Conservation (phyloP, 352 stramenopile genomes). For the Phytophthora sansomeana region DNA sequence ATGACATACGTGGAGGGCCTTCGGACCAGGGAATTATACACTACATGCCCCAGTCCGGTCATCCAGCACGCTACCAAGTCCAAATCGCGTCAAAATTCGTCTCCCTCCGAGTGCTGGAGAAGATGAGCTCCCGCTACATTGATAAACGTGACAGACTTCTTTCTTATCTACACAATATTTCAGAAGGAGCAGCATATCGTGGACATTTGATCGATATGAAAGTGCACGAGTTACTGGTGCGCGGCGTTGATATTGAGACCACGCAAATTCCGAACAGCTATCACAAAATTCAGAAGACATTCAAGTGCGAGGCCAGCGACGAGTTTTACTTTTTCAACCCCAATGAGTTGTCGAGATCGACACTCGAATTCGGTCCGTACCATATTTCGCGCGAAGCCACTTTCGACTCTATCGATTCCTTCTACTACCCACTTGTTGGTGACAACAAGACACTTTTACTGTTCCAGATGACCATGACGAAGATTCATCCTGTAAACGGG, state of each 20-base stretch:
- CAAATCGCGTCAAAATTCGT: slow-evolving; percentile 6
- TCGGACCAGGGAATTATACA: neutral
- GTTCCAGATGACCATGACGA: slow-evolving; percentile 11
- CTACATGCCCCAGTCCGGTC: neutral
- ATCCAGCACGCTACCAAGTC: neutral
- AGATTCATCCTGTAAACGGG: slow-evolving; percentile 7
- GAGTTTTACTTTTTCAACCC: slow-evolving; percentile 9
- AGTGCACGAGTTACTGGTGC: neutral
- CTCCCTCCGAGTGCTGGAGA: slow-evolving; percentile 5
- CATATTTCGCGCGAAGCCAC: slow-evolving; percentile 1
- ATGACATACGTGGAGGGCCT: neutral
- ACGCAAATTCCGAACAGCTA: neutral
- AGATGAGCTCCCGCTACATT: neutral
- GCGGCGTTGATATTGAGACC: neutral
- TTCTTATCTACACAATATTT: neutral
- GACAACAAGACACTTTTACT: slow-evolving; percentile 5
- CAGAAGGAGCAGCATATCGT: slow-evolving; percentile 6
- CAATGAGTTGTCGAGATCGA: neutral
- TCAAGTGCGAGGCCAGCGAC: neutral
- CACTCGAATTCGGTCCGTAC: slow-evolving; percentile 3
- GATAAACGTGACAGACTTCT: neutral
- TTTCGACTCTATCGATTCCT: slow-evolving; percentile 8
- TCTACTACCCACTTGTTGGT: slow-evolving; percentile 2
- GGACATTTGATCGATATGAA: slow-evolving; percentile 4
- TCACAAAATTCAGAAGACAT: neutral